Conservation (phyloP, 306 rosid genomes). For the Astragalus glycyphyllos region DNA sequence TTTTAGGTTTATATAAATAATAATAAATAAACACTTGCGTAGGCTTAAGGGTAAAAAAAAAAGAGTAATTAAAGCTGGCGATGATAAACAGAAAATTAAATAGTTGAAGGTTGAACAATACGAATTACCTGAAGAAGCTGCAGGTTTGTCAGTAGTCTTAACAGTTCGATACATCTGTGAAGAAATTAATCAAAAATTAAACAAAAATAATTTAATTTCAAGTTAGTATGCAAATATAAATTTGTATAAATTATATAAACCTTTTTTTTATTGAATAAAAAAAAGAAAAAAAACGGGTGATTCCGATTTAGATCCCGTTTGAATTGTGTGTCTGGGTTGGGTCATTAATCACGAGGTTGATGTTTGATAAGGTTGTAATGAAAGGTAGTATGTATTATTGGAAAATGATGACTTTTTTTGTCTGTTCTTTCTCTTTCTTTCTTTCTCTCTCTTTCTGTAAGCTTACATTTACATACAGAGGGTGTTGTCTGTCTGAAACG, state of each 20-base stretch:
- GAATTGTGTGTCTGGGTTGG: conserved; percentile 41
- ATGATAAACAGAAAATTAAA: neutral
- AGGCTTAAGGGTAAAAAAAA: neutral
- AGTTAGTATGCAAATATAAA: neutral
- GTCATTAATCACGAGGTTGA: conserved; percentile 78
- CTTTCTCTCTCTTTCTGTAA: conserved; percentile 22
- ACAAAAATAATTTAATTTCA: neutral
- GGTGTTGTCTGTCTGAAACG: conserved; percentile 55
- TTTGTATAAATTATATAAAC: too few relatives aligned
- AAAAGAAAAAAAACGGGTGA: neutral
- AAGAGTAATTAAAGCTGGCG: neutral
- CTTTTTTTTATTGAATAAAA: neutral
- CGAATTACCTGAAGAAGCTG: conserved; percentile 95
- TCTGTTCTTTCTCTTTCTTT: conserved; percentile 45
- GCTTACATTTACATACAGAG: conserved; percentile 32
- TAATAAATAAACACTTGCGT: neutral
- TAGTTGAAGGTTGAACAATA: conserved; percentile 49
- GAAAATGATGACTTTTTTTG: conserved; percentile 74
- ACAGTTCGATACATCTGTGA: conserved; percentile 95
- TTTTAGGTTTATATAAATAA: neutral
- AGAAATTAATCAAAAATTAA: conserved; percentile 21
- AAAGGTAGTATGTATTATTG: conserved; percentile 53
- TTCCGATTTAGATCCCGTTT: conserved; percentile 36
- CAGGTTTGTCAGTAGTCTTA: conserved; percentile 94
- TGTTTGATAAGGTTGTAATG: conserved; percentile 60